Evolutionary conservation across 2,329 filamentous ascomycete species (phyloP).

Genomic region (Daldinia sp.): DNA sequence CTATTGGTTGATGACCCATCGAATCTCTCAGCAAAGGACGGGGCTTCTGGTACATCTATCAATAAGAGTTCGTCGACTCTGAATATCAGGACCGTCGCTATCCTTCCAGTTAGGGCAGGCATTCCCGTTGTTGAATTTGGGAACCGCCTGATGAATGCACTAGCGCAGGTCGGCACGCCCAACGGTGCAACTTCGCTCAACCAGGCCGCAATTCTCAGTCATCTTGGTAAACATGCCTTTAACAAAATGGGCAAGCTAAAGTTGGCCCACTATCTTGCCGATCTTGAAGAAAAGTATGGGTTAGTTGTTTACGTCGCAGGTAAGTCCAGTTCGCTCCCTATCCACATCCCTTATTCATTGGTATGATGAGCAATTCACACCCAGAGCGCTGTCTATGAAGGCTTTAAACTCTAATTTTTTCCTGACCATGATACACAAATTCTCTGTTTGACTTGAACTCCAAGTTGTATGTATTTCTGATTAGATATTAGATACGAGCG

Average conservation of each 20-base stretch:
- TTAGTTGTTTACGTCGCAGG: slow-evolving; percentile 92
- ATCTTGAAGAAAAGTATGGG: slow-evolving; percentile 96
- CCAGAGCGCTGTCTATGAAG: slow-evolving; percentile 64
- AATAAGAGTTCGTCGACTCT: slow-evolving; percentile 83
- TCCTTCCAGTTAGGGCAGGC: slow-evolving; percentile 88
- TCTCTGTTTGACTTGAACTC: slow-evolving; percentile 4
- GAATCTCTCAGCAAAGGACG: slow-evolving; percentile 70
- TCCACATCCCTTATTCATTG: slow-evolving; percentile 20
- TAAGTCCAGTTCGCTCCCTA: slow-evolving; percentile 51
- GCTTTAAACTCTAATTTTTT: slow-evolving; percentile 74
- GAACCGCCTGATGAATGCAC: slow-evolving; percentile 84
- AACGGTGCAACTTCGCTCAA: slow-evolving; percentile 93
- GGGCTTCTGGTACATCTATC: slow-evolving; percentile 63
- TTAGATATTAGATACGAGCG: slow-evolving; percentile 76
- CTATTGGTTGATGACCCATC: slow-evolving; percentile 84
- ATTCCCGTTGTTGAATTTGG: slow-evolving; percentile 96
- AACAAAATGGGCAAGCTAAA: slow-evolving; percentile 97
- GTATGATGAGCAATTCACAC: slow-evolving; percentile 62
- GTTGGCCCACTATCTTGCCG: slow-evolving; percentile 92
- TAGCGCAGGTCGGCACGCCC: slow-evolving; percentile 86
- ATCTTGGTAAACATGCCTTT: slow-evolving; percentile 94
- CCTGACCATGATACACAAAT: slow-evolving; percentile 55
- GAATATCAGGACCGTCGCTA: slow-evolving; percentile 90
- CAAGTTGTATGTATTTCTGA: slow-evolving; percentile 41
- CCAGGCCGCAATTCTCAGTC: slow-evolving; percentile 91